Percentiles rank a stretch among this genome's conserved stretches.
Conservation (phyloP, 768 basidiomycete species). For the Xerocomus brunneocitrinus region DNA sequence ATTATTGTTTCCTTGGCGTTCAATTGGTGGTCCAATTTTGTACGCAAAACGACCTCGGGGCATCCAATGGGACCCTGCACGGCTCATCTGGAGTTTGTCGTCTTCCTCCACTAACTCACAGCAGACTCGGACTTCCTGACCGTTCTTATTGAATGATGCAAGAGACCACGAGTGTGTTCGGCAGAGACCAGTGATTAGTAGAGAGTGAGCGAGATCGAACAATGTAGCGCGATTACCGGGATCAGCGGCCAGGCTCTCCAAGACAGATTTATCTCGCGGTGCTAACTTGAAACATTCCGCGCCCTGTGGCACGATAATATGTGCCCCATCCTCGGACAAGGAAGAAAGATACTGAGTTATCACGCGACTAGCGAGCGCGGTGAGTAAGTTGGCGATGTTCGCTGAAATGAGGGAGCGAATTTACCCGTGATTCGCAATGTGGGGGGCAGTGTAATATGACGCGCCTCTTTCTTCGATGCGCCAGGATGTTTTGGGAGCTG, state of each 20-base stretch:
- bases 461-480: background rate
- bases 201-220: background rate
- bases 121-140: background rate
- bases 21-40: background rate
- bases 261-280: background rate
- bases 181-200: background rate
- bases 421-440: background rate
- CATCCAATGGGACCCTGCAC: background rate
- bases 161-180: background rate
- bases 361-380: background rate
- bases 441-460: background rate
- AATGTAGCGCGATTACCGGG: background rate
- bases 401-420: background rate
- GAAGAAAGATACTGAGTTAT: background rate
- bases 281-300: background rate
- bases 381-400: background rate
- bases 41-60: background rate
- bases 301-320: background rate
- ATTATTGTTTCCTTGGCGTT: background rate
- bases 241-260: background rate
- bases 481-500: background rate
- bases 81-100: background rate
- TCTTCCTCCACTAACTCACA: constrained; percentile 1
- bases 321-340: background rate
- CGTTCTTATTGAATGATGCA: background rate